Evolutionary conservation across 176 grass and related monocot species (phyloP).

Genomic region (Triticum timopheevii): DNA sequence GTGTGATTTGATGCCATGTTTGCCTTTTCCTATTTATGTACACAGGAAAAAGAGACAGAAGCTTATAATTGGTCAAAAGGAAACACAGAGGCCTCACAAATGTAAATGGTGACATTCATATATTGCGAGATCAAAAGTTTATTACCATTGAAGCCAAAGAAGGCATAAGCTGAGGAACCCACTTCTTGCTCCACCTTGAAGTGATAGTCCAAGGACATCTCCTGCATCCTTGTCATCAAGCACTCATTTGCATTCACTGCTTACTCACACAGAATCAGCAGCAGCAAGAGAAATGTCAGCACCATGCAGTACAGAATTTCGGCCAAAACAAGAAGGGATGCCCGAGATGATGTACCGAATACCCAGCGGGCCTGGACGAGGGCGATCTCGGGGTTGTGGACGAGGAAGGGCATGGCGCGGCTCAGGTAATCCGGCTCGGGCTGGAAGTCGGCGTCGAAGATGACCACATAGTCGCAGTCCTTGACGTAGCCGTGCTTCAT

Average conservation of each 20-base stretch:
- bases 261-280: background rate
- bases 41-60: background rate
- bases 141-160: conserved; percentile 80
- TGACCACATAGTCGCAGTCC: conserved; percentile 67
- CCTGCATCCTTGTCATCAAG: conserved; percentile 84
- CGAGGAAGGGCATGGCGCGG: conserved; percentile 72
- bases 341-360: conserved; percentile 39
- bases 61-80: background rate
- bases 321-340: background rate
- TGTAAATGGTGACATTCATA: background rate
- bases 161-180: conserved; percentile 54
- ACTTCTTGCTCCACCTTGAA: conserved; percentile 75
- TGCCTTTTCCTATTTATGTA: background rate
- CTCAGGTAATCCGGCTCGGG: conserved; percentile 72
- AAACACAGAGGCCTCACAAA: background rate
- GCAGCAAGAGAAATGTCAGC: background rate
- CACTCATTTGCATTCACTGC: conserved; percentile 74
- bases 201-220: conserved; percentile 87
- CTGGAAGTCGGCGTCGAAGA: conserved; percentile 98
- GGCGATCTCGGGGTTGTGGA: conserved; percentile 74
- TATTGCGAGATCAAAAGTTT: background rate
- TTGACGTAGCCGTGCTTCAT: conserved; percentile 83
- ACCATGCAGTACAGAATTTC: background rate
- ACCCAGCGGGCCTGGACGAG: conserved; percentile 89
- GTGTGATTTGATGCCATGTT: background rate